phyloP scores from a whole-genome alignment of 2,329 filamentous ascomycete genomes.

The Cordyceps tenuipes region DNA sequence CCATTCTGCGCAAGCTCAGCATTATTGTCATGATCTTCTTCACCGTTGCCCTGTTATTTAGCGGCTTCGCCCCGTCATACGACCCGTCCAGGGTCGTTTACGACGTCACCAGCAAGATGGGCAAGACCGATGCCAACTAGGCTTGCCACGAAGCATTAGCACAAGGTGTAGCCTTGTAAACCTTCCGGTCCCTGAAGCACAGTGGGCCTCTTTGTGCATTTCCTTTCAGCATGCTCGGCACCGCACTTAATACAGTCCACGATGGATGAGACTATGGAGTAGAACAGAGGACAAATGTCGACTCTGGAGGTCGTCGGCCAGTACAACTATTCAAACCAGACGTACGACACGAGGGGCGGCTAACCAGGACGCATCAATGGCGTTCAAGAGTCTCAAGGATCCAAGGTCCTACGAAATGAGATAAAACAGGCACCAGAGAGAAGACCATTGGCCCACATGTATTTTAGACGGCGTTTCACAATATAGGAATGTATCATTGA shows the following conservation, averaged over 20 bases:
- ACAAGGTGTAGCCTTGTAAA: neutral
- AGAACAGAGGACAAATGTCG: neutral
- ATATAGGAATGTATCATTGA: slow-evolving; percentile 7
- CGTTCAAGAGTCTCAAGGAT: neutral
- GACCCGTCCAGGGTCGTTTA: slow-evolving; percentile 42
- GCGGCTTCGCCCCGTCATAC: slow-evolving; percentile 55
- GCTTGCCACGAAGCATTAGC: neutral
- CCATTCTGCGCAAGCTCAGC: slow-evolving; percentile 68
- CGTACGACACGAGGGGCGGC: slow-evolving; percentile 7
- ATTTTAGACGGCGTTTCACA: slow-evolving; percentile 10
- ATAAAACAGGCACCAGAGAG: neutral
- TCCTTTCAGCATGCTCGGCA: neutral
- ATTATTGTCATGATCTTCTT: slow-evolving; percentile 57
- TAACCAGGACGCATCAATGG: neutral
- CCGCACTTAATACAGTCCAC: neutral
- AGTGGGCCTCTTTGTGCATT: neutral
- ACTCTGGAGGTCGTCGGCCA: neutral
- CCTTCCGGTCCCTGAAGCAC: neutral
- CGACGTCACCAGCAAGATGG: slow-evolving; percentile 42
- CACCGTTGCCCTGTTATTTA: slow-evolving; percentile 62
- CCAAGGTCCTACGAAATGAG: neutral
- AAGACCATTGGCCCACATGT: neutral
- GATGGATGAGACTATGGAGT: neutral
- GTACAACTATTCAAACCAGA: slow-evolving; percentile 7
- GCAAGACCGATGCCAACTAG: slow-evolving; percentile 23